These are phyloP conservation scores for Mortierella hygrophila DNA, from an alignment of 192 early-diverging fungal species.

Conservation along the genomic window DNA sequence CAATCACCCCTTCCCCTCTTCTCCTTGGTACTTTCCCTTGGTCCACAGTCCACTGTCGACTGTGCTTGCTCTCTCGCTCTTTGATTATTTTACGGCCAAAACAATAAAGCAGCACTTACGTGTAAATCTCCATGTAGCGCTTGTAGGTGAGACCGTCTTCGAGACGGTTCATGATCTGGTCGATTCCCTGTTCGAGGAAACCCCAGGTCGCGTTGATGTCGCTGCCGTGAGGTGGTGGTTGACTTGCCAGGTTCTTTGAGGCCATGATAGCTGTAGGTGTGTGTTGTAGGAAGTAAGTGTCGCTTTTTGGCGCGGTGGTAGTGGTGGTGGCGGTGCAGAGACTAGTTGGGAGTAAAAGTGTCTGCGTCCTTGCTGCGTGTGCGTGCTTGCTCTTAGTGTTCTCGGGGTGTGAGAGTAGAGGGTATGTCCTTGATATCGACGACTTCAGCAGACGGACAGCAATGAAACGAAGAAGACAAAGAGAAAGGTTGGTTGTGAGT, in stretches of 20 bases:
- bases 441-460: not conserved
- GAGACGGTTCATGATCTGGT: conserved; percentile 83
- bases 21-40: not conserved
- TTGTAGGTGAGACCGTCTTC: conserved; percentile 79
- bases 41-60: not conserved
- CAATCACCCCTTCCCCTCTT: not conserved
- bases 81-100: not conserved
- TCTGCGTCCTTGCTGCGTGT: not conserved
- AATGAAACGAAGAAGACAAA: not conserved
- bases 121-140: conserved; percentile 89
- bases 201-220: conserved; percentile 78
- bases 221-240: conserved; percentile 63
- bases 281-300: not conserved
- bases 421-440: conserved; percentile 4
- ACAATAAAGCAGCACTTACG: conserved; percentile 70
- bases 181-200: conserved; percentile 80
- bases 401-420: not conserved
- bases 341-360: not conserved
- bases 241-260: conserved; percentile 44
- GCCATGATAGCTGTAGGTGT: conserved; percentile 10
- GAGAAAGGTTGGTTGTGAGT: not conserved
- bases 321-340: conserved; percentile 1
- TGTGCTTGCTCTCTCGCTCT: not conserved
- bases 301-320: not conserved
- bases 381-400: not conserved